Evolutionary conservation across 768 basidiomycete genomes (phyloP), one percentile per base, ranked within the genome.

Genomic region (Paxillus involutus): DNA sequence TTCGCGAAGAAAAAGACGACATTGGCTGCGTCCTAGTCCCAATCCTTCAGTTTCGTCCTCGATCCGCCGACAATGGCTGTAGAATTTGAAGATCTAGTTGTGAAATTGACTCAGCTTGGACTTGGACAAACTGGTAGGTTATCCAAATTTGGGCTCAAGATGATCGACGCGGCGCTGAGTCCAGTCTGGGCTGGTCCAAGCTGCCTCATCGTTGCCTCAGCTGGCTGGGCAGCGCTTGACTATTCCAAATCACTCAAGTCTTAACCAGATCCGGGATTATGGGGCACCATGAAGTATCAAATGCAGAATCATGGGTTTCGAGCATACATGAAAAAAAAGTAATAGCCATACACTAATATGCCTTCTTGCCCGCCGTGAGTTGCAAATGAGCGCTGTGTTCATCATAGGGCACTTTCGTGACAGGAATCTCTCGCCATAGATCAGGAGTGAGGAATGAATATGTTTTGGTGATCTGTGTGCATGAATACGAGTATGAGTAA

Each of bases 401-500:
- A 73, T 98, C 96, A 78, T 90, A 97, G 9, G 93, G 93, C 64
- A 89, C 80, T 75, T 89, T 91, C 57, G 89, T 90, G 29, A 90
- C 77, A 39, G 93, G 86, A 71, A 96, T 96, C 71, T 96, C 91
- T 69, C 88, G 86, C 96, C 96, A 98, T 65, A 98, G 82, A 73
- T 98, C 95, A 54, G 97, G 97, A 40, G 96, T 97, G 59, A 98
- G 87, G 92, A 98, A 97, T 44, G 93, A 75, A 73, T 99, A 99
- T 55, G 95, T 97, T 85, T 94, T 94, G 63, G 97, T 93, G 75
- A 99, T 93, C 95, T 89, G 61, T 9, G 58, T 24, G 19, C 2
- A 40, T 14, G 44, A 39, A 44, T 17, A 44, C 59, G 29, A 57
- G 50, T 19, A 24, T 53, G 4, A 65, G 21, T 21, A 1, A 21